Conservation (phyloP, 2,329 filamentous ascomycete species). For the Cladorrhinum sp. region DNA sequence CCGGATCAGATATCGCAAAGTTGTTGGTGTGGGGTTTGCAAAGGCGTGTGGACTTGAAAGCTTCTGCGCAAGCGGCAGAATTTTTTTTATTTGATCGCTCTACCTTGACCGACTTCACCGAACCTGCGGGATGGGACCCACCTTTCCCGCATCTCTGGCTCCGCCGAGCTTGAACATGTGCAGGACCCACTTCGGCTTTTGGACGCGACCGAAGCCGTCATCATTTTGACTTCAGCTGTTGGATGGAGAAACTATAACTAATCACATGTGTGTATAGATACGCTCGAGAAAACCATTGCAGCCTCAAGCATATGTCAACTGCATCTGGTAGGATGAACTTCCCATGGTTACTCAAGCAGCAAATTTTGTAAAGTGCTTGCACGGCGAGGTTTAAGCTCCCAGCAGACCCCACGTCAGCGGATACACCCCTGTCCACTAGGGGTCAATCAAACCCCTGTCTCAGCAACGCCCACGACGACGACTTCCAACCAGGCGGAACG, state of each 20-base stretch:
- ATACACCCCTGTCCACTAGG: not conserved
- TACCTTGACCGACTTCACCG: not conserved
- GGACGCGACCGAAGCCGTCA: not conserved
- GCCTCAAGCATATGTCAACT: not conserved
- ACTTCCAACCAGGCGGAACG: not conserved
- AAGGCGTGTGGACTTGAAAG: not conserved
- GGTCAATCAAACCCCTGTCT: not conserved
- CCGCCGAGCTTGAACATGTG: not conserved
- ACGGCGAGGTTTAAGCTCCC: not conserved
- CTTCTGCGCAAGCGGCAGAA: conserved; percentile 18
- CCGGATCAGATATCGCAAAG: not conserved
- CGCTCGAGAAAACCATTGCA: not conserved
- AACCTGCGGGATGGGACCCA: not conserved
- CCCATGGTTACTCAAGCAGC: not conserved
- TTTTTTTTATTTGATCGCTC: conserved; percentile 12
- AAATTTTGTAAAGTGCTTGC: not conserved
- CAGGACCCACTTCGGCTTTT: not conserved
- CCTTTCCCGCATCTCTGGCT: not conserved
- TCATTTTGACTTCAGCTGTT: not conserved
- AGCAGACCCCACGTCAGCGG: too few species aligned
- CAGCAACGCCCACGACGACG: too few species aligned
- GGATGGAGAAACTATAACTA: not conserved
- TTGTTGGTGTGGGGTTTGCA: not conserved
- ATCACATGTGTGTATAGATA: not conserved
- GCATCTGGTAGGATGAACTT: too few species aligned